Percentiles rank a stretch among this genome's conserved stretches.
Evolutionary conservation across 2,329 filamentous ascomycete species (phyloP).

Genomic region (Sordariomycetes sp.): DNA sequence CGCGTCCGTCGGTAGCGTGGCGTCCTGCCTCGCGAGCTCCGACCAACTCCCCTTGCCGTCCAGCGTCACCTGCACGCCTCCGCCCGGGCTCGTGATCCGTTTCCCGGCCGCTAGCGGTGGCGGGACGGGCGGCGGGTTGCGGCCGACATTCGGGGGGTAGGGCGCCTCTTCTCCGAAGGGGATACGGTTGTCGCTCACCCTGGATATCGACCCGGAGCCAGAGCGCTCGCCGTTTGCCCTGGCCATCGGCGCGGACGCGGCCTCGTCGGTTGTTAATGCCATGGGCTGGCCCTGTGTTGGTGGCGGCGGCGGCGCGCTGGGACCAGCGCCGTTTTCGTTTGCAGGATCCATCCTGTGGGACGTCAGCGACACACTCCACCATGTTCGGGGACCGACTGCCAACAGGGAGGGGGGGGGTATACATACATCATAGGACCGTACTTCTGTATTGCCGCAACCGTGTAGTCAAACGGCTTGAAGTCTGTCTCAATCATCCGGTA

Average conservation of each 20-base stretch:
- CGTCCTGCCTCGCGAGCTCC: conserved; percentile 75
- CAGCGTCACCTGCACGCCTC: conserved; percentile 83
- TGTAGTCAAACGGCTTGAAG: conserved; percentile 95
- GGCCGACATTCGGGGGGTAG: neutral
- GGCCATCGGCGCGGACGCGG: conserved; percentile 25
- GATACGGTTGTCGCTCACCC: conserved; percentile 9
- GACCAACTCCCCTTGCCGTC: conserved; percentile 88
- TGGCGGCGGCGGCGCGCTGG: neutral
- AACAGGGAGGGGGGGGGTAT: neutral
- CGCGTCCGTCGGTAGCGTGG: conserved; percentile 58
- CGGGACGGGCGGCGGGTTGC: neutral
- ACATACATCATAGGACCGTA: conserved; percentile 25
- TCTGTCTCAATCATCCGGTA: conserved; percentile 90
- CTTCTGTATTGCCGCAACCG: conserved; percentile 66
- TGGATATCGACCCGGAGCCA: conserved; percentile 24
- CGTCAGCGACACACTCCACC: neutral
- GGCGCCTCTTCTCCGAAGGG: neutral
- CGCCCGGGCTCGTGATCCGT: conserved; percentile 65
- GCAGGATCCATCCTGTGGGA: neutral
- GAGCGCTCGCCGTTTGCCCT: conserved; percentile 13
- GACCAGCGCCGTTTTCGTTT: neutral
- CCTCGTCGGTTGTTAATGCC: conserved; percentile 41
- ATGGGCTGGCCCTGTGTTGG: neutral
- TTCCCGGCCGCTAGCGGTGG: conserved; percentile 29
- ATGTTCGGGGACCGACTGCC: neutral